phyloP scores from a whole-genome alignment of 148 eudicot species.

The Cornus kousa region DNA sequence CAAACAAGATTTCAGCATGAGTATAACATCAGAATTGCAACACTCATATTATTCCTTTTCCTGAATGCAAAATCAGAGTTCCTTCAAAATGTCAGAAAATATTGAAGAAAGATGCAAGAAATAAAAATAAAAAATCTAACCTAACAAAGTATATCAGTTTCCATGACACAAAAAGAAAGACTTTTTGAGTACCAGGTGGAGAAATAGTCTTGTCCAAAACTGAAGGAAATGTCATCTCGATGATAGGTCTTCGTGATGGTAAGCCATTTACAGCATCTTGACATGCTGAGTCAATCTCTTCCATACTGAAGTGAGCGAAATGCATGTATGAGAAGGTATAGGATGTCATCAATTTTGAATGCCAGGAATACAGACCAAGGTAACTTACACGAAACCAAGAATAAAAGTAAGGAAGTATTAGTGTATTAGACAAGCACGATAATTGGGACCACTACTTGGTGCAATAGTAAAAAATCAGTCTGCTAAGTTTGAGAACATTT shows the following conservation, averaged over 20 bases:
- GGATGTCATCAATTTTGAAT: slow-evolving; percentile 15
- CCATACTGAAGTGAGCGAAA: slow-evolving; percentile 43
- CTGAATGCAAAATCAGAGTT: not conserved
- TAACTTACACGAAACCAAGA: not conserved
- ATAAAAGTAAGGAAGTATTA: not conserved
- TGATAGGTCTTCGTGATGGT: slow-evolving; percentile 73
- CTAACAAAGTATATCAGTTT: no score
- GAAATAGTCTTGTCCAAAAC: slow-evolving; percentile 72
- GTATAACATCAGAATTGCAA: not conserved
- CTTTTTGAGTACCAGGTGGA: slow-evolving; percentile 52
- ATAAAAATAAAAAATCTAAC: no score
- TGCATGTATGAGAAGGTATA: slow-evolving; percentile 10
- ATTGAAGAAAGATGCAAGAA: no score
- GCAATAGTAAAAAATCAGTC: no score
- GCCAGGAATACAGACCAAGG: not conserved
- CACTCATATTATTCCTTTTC: not conserved
- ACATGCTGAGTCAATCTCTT: slow-evolving; percentile 66
- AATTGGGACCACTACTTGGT: no score
- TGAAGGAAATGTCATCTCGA: slow-evolving; percentile 89
- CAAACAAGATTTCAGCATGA: slow-evolving; percentile 14
- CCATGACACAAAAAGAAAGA: no score
- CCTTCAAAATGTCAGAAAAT: not conserved
- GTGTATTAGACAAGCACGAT: no score
- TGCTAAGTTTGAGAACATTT: no score
- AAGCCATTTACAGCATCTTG: slow-evolving; percentile 60